Evolutionary conservation across 768 basidiomycete species (phyloP).

Genomic region (Boletus patriciae): DNA sequence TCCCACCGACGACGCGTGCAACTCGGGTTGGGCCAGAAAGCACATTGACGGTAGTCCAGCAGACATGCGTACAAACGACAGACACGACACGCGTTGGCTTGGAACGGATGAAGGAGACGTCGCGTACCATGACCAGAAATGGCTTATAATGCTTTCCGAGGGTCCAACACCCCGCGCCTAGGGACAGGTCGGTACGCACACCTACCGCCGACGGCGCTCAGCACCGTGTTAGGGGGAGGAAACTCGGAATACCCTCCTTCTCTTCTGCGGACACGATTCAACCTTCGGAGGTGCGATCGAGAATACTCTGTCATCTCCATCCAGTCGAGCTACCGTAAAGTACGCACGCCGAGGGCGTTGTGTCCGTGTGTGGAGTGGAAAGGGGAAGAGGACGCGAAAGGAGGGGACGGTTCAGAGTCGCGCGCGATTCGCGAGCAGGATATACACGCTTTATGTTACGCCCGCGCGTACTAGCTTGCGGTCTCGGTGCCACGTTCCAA

Average conservation of each 20-base stretch:
- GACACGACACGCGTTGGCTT: background rate
- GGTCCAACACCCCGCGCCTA: background rate
- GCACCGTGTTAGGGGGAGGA: constrained; percentile 6
- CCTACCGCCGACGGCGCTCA: constrained; percentile 9
- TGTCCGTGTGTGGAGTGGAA: background rate
- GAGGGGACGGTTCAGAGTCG: constrained; percentile 6
- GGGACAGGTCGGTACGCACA: background rate
- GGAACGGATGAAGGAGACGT: background rate
- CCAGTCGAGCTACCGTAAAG: background rate
- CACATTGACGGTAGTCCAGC: background rate
- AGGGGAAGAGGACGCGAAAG: background rate
- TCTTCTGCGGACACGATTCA: background rate
- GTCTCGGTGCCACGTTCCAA: background rate
- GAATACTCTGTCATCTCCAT: background rate
- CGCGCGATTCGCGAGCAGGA: constrained; percentile 6
- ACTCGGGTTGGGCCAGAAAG: background rate
- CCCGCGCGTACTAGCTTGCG: background rate
- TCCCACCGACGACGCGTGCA: background rate
- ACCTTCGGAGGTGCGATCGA: background rate
- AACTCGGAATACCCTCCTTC: constrained; percentile 10
- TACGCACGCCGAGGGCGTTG: background rate
- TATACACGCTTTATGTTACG: background rate
- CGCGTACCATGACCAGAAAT: background rate
- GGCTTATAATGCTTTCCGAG: constrained; percentile 8
- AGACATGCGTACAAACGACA: constrained; percentile 4